Conservation (phyloP, 371 early-diverging fungal genomes). For the Mortierella sp. region DNA sequence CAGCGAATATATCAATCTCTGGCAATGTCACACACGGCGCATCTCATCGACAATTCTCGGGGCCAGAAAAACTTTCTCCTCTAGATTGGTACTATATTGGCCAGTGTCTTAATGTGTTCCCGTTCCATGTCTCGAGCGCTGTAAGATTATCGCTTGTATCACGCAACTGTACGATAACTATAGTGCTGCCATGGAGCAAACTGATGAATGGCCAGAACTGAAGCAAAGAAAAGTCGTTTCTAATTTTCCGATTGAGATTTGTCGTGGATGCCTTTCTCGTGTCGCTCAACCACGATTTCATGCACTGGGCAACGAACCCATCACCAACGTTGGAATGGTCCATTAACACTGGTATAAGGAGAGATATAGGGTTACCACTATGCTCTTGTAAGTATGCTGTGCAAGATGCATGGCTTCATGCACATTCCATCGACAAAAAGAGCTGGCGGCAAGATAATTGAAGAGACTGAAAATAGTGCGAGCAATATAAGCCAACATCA, state of each 20-base stretch:
- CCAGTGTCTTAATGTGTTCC: constrained; percentile 48
- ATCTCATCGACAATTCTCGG: constrained; percentile 51
- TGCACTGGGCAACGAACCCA: background rate
- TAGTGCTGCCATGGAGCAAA: constrained; percentile 32
- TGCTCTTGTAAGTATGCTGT: constrained; percentile 31
- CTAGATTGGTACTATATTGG: constrained; percentile 49
- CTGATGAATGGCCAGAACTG: constrained; percentile 32
- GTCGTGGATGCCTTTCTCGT: constrained; percentile 35
- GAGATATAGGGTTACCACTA: constrained; percentile 19
- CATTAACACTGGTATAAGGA: background rate
- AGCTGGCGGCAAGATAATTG: constrained; percentile 45
- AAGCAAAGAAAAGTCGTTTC: constrained; percentile 23
- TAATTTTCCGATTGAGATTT: constrained; percentile 34
- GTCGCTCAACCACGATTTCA: constrained; percentile 20
- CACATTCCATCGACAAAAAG: constrained; percentile 37
- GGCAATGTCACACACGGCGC: constrained; percentile 46
- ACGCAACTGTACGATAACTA: constrained; percentile 46
- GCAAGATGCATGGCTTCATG: constrained; percentile 52
- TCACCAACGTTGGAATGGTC: background rate
- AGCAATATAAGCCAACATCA: background rate
- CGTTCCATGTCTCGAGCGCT: constrained; percentile 50
- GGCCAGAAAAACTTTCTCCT: constrained; percentile 48
- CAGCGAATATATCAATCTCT: constrained; percentile 27
- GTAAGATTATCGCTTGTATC: constrained; percentile 43
- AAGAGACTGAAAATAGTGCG: background rate